Evolutionary conservation across 305 asterid genomes (phyloP), one percentile per base, ranked within the genome.

Genomic region (Solanum aculeatissimum): DNA sequence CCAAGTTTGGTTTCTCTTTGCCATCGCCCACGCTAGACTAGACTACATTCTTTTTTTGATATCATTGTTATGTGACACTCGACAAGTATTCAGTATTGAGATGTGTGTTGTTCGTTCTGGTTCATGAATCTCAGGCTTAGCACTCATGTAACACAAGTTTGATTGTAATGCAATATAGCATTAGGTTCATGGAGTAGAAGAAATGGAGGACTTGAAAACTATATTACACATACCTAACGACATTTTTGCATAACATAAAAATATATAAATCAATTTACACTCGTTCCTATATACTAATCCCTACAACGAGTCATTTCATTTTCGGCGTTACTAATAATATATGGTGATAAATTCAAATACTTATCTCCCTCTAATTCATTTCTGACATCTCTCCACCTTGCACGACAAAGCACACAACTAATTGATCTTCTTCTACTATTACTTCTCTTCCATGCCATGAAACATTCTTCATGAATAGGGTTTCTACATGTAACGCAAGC

Each of bases 341-440:
- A 95, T 42, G 97, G 92, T n/a, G 98, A 91, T 12, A 96, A 91
- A 85, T 95, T 96, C 92, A 95, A 80, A 86, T 96, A 96, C 91
- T 86, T 92, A 3, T 92, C 96, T 13, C 85, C 92, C 63, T 92
- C 87, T 5, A 72, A 62, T n/a, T 77, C 58, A 75, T 35, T 55
- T 86, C 93, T 84, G 13, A 27, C 85, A 88, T 75, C 91, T 80
- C 93, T 90, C 98, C 98, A 95, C 91, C 97, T 89, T 58, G 99
- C 94, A 10, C 98, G 95, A 90, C 98, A 96, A 82, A 96, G 94
- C 83, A 95, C 99, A 84, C 98, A 95, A 68, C 93, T 93, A 42
- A 91, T 85, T 4, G 93, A 90, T 82, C 94, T 86, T 84, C 95
- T 93, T 88, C 96, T 91, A 86, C 91, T 89, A 65, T 29, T 65